Evolutionary conservation across 106 monocot species (phyloP).

Genomic region (Amphibolis antarctica): DNA sequence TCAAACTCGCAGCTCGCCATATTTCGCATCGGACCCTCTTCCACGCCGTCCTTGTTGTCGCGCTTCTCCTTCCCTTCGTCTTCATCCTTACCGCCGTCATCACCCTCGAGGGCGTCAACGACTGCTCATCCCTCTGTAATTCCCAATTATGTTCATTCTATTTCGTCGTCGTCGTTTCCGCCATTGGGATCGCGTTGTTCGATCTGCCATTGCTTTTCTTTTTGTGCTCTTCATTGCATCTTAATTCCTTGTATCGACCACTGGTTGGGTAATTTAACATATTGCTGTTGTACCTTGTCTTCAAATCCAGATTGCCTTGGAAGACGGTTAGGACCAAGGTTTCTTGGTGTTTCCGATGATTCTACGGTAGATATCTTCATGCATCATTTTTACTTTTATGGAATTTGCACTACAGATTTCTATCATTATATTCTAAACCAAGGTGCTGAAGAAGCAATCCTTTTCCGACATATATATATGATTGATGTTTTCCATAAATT

Average conservation of each 20-base stretch:
- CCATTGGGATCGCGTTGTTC: background rate
- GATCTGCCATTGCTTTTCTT: slow-evolving; percentile 5
- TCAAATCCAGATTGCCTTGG: slow-evolving; percentile 28
- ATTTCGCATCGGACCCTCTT: slow-evolving; percentile 13
- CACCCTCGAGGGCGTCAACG: slow-evolving; percentile 29
- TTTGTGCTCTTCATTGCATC: too few species aligned
- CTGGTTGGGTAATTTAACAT: too few species aligned
- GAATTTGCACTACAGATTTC: background rate
- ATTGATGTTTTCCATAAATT: slow-evolving; percentile 2
- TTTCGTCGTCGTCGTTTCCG: background rate
- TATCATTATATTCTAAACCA: too few species aligned
- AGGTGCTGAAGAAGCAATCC: too few species aligned
- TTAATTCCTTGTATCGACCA: too few species aligned
- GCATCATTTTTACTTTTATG: background rate
- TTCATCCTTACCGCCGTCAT: slow-evolving; percentile 29
- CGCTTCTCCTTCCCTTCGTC: slow-evolving; percentile 24
- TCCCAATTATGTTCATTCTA: background rate
- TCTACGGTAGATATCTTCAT: slow-evolving; percentile 17
- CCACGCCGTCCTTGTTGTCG: slow-evolving; percentile 20
- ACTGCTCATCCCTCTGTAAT: slow-evolving; percentile 23
- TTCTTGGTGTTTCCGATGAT: slow-evolving; percentile 20
- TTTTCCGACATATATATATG: too few species aligned
- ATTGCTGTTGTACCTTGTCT: too few species aligned
- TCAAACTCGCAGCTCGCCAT: slow-evolving; percentile 34
- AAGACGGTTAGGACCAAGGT: slow-evolving; percentile 30